A percentile compares a stretch with the other conserved stretches of the same genome.
Conservation (phyloP, 2,329 filamentous ascomycete genomes). For the Xylaria multiplex region DNA sequence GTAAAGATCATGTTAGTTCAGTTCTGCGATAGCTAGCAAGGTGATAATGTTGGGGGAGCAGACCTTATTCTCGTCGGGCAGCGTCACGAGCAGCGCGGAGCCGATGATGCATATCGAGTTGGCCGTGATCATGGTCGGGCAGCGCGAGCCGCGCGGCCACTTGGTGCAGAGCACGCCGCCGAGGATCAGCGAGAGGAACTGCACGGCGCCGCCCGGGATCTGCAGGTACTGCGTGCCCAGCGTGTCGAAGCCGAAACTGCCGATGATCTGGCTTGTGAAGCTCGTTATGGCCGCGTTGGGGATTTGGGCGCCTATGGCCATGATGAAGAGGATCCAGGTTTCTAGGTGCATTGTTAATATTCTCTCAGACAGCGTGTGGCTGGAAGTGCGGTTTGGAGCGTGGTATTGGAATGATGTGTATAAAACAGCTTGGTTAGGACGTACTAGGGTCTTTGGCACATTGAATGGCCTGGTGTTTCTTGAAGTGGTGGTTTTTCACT, state of each 20-base stretch:
- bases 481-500: conserved; percentile 63
- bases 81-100: conserved; percentile 60
- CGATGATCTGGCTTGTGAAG: conserved; percentile 47
- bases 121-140: conserved; percentile 65
- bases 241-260: conserved; percentile 54
- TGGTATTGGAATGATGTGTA: neutral
- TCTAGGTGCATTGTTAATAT: conserved; percentile 50
- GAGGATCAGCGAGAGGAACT: conserved; percentile 62
- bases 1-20: neutral
- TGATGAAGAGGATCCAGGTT: conserved; percentile 65
- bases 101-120: conserved; percentile 66
- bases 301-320: conserved; percentile 63
- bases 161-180: conserved; percentile 63
- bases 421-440: neutral
- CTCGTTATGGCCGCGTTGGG: conserved; percentile 67
- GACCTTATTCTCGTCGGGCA: conserved; percentile 59
- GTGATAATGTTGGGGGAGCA: neutral
- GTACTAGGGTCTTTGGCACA: conserved; percentile 55
- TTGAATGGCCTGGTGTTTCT: conserved; percentile 58
- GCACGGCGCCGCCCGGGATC: conserved; percentile 67
- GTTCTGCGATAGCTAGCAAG: neutral
- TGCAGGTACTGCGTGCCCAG: conserved; percentile 66
- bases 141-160: conserved; percentile 61
- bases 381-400: neutral
- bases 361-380: neutral